Evolutionary conservation across 768 basidiomycete species (phyloP).

Genomic region (Podaxis sp.): DNA sequence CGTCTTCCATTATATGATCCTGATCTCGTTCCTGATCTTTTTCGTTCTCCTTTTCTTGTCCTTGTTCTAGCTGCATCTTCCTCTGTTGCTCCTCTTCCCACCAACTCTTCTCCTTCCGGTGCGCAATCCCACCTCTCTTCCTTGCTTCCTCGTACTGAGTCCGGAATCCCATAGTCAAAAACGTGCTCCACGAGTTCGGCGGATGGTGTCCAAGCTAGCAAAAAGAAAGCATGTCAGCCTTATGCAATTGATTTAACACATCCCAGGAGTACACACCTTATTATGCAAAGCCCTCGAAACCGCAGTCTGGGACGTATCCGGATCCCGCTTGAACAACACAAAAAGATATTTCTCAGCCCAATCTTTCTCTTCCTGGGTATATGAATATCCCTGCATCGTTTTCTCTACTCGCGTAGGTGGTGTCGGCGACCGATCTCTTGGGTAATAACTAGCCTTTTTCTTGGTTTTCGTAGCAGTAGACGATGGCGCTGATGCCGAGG

Average conservation of each 20-base stretch:
- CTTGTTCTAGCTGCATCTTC: background rate
- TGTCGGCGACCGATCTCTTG: slow-evolving; percentile 7
- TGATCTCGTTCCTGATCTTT: background rate
- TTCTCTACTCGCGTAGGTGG: slow-evolving; percentile 3
- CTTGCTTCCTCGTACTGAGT: slow-evolving; percentile 45
- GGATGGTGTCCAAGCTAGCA: slow-evolving; percentile 63
- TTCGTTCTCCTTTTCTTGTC: background rate
- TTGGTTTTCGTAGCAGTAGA: background rate
- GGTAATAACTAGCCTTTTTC: background rate
- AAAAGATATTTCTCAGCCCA: slow-evolving; percentile 46
- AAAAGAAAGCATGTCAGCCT: background rate
- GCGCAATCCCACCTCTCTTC: slow-evolving; percentile 51
- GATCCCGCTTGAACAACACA: slow-evolving; percentile 48
- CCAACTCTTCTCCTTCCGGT: slow-evolving; percentile 39
- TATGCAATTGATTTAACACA: background rate
- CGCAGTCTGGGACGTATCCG: slow-evolving; percentile 35
- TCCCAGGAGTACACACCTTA: slow-evolving; percentile 39
- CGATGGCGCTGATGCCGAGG: background rate
- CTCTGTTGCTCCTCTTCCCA: slow-evolving; percentile 18
- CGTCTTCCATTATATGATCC: background rate
- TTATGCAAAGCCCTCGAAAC: slow-evolving; percentile 39
- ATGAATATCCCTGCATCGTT: slow-evolving; percentile 31
- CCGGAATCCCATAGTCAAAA: slow-evolving; percentile 31
- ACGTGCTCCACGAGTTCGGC: slow-evolving; percentile 47
- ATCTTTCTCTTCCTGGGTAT: slow-evolving; percentile 50